Base-by-base conservation (phyloP, 352 stramenopile genomes). In the Aphanomyces invadans region DNA sequence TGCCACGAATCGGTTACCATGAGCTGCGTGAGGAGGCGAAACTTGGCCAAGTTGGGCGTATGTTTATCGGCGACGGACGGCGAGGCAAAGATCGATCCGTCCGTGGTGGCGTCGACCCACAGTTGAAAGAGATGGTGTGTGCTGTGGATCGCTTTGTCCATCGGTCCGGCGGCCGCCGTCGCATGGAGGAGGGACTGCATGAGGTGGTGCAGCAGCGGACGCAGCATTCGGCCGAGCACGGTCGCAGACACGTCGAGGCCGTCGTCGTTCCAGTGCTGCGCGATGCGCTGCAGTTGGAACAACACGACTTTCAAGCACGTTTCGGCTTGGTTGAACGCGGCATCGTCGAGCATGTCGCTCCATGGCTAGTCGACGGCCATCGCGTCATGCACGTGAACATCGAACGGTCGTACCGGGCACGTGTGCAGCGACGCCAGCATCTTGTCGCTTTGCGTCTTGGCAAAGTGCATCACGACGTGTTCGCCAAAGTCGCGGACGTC, bases 261-360 rank as follows among this genome's bases (percentile, higher is more conserved):
- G 0, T 80, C 83, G 70, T 89, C 85, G 9, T 74, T 73, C 85
- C 85, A 94, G n/a, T 72, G 77, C 9, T 73, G 69, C 23, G 68
- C 78, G 29, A 90, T 76, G 19, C 69, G 73, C 38, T 86, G 80
- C 4, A 94, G 67, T 68, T 89, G 88, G 71, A 87, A 87, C 15
- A 91, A 65, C 3, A 66, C 56, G 17, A 70, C 69, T 59, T 87
- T 87, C 38, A 92, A 17, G 21, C 80, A 88, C 7, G 70, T 73
- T 56, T 92, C 85, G 0, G 88, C 56, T 5, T 62, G 76, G 17
- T 71, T 62, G 57, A 75, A 71, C 21, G 72, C 62, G 0, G 68
- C 52, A 33, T 82, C 71, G 1, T 74, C 76, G 64, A 85, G 72
- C 36, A 84, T 44, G 10, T 75, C 65, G 25, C 68, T 59, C 60